Conservation (phyloP, 306 rosid species). For the Biancaea sappan region DNA sequence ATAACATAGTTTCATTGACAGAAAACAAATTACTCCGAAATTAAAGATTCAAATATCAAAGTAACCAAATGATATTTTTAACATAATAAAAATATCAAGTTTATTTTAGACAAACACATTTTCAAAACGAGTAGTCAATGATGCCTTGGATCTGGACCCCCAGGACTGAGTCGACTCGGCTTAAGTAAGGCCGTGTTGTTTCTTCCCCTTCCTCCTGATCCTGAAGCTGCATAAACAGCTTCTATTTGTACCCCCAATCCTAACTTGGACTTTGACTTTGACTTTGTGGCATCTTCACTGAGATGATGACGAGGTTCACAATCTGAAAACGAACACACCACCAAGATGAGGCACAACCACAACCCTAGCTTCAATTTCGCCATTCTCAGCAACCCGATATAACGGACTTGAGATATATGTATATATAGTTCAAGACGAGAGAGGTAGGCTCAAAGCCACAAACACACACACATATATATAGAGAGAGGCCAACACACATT, state of each 20-base stretch:
- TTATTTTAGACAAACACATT: too few relatives aligned
- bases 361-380: neutral
- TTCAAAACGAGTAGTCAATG: neutral
- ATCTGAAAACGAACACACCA: neutral
- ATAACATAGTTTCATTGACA: too few relatives aligned
- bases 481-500: too few relatives aligned
- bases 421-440: too few relatives aligned
- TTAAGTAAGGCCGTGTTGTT: neutral
- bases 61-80: too few relatives aligned
- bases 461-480: too few relatives aligned
- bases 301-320: neutral
- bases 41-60: too few relatives aligned
- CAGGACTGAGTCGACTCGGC: constrained; percentile 4
- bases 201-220: neutral
- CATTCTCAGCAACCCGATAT: too few relatives aligned
- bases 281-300: neutral
- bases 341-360: neutral
- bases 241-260: neutral
- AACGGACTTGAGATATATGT: too few relatives aligned
- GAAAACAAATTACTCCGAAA: too few relatives aligned
- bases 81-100: too few relatives aligned
- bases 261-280: neutral
- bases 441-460: too few relatives aligned
- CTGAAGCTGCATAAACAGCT: neutral
- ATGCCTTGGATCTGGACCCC: neutral